Evolutionary conservation across 148 eudicot genomes (phyloP), one percentile per base, ranked within the genome.

Genomic region (Agrostemma githago): DNA sequence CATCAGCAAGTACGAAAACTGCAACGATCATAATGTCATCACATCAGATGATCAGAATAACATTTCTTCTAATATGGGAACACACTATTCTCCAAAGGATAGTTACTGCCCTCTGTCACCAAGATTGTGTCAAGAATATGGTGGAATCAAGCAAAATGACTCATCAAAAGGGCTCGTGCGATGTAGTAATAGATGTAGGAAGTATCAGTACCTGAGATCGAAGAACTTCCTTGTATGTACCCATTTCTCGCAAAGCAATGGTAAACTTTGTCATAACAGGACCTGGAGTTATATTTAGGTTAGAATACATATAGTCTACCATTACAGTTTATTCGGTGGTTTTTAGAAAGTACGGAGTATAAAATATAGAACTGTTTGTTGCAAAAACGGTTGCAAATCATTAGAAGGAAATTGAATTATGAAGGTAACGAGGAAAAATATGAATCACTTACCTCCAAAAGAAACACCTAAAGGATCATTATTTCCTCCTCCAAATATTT

Each of bases 221-320:
- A 75, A 93, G 94, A 80, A 88, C 84, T 83, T 93, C 98, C 84
- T 88, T 89, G 97, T 89, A 91, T 39, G 92, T 89, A 78, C 88
- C 96, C 74, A 93, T 88, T 80, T 91, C 98, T 79, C 92, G 85
- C 79, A 93, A 74, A 77, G 89, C 92, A 84, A 84, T 82, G 41
- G 90, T 86, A 82, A 91, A 89, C 75, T 91, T 91, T 53, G 88
- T 81, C 97, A 93, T 91, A 75, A 86, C 86, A 68, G 98, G 94
- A 38, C 98, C 98, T 93, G 82, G 63, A 65, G 67, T 75, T 44
- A 38, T 21, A 56, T 68, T 60, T 71, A 66, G 26, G 21, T 56
- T 70, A 26, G 6, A 65, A 37, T n/a, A 58, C 21, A 56, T 68
- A 57, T 14, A 34, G 58, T 70, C 39, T 53, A 53, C 38, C 26